These are phyloP conservation scores for Exophiala bonariae DNA, from an alignment of 2,329 filamentous ascomycete species.

Conservation along the genomic window DNA sequence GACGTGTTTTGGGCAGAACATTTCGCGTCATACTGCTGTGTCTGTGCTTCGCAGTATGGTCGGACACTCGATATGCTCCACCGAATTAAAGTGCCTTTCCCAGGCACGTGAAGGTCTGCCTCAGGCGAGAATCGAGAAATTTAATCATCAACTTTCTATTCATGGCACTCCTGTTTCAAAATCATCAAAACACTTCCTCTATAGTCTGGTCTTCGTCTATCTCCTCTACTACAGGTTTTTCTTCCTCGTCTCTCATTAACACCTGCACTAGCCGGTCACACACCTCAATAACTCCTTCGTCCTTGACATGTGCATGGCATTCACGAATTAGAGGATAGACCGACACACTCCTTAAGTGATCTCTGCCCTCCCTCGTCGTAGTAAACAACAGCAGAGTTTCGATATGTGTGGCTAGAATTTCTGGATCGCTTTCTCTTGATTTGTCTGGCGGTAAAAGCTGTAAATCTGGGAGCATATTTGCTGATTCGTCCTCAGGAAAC, in stretches of 20 bases:
- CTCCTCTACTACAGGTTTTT: slow-evolving; percentile 43
- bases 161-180: too few relatives aligned
- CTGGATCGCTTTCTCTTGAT: slow-evolving; percentile 71
- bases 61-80: too few relatives aligned
- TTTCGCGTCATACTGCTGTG: too few relatives aligned
- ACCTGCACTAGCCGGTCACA: slow-evolving; percentile 90
- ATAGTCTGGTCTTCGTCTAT: slow-evolving; percentile 48
- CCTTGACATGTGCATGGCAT: slow-evolving; percentile 72
- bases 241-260: slow-evolving; percentile 76
- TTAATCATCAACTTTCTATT: too few relatives aligned
- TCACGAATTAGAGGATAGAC: slow-evolving; percentile 90
- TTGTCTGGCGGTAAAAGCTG: slow-evolving; percentile 90
- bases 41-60: too few relatives aligned
- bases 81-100: too few relatives aligned
- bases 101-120: too few relatives aligned
- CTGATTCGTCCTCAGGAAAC: slow-evolving; percentile 81
- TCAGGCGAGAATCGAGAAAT: too few relatives aligned
- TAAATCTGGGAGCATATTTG: slow-evolving; percentile 84
- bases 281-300: slow-evolving; percentile 78
- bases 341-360: slow-evolving; percentile 71
- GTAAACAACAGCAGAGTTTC: slow-evolving; percentile 85
- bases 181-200: slow-evolving; percentile 47
- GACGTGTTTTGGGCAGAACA: too few relatives aligned
- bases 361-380: slow-evolving; percentile 72
- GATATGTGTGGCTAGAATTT: slow-evolving; percentile 81